Percentiles rank a stretch among this genome's conserved stretches.
These are phyloP conservation scores for Penicillium chermesinum DNA, from an alignment of 495 filamentous ascomycete genomes.

Conservation along the genomic window DNA sequence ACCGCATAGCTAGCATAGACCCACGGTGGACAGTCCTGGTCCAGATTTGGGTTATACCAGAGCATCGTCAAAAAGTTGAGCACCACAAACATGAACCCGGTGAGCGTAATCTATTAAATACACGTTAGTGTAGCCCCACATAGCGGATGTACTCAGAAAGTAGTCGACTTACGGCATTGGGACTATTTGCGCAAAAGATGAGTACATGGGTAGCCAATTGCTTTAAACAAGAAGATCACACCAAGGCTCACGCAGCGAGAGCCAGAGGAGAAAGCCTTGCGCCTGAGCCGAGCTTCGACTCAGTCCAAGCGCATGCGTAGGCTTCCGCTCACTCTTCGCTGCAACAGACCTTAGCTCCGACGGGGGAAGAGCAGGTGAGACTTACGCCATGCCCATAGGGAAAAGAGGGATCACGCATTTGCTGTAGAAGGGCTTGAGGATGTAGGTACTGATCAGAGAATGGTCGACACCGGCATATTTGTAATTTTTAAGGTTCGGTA, in stretches of 20 bases:
- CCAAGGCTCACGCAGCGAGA: background rate
- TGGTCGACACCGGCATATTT: constrained; percentile 89
- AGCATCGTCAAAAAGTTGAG: constrained; percentile 88
- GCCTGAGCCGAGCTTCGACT: too few relatives aligned
- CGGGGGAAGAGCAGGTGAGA: constrained; percentile 20
- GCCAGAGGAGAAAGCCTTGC: background rate
- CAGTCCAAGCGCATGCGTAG: background rate
- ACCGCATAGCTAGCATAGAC: constrained; percentile 89
- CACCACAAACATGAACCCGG: constrained; percentile 87
- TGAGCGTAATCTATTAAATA: constrained; percentile 67
- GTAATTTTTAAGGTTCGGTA: constrained; percentile 84
- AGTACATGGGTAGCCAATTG: constrained; percentile 12
- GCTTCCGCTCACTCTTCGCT: background rate
- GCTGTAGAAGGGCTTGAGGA: constrained; percentile 96
- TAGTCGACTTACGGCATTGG: constrained; percentile 61
- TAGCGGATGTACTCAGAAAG: too few relatives aligned
- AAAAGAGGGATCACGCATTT: constrained; percentile 90
- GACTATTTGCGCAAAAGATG: constrained; percentile 34
- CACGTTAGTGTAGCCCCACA: background rate
- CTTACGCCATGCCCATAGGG: constrained; percentile 90
- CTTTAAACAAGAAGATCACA: background rate
- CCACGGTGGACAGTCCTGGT: constrained; percentile 89
- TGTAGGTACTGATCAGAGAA: constrained; percentile 80
- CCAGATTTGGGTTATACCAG: constrained; percentile 93
- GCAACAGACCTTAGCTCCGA: background rate